Evolutionary conservation across 2,329 filamentous ascomycete species (phyloP).

Genomic region (Akanthomyces lecanii): DNA sequence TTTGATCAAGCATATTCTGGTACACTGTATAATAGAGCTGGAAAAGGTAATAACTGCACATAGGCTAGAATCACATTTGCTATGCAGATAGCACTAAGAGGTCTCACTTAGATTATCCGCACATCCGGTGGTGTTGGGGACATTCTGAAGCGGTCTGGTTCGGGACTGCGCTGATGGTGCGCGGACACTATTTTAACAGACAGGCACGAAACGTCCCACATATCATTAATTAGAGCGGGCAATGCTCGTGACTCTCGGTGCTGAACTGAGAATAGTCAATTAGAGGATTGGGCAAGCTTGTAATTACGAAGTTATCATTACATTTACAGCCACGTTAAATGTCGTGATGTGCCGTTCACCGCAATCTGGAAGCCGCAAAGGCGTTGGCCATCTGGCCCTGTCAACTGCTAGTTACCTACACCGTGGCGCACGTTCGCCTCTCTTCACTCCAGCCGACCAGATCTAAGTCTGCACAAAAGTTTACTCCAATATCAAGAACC

Average conservation of each 20-base stretch:
- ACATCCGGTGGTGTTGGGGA: background rate
- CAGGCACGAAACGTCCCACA: background rate
- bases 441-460: background rate
- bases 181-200: background rate
- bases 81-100: background rate
- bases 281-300: background rate
- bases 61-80: too few relatives aligned
- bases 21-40: background rate
- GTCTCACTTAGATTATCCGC: background rate
- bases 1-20: background rate
- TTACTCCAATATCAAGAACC: background rate
- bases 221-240: background rate
- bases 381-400: background rate
- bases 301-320: background rate
- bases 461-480: background rate
- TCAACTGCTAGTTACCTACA: background rate
- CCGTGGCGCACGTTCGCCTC: background rate
- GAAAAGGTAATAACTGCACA: background rate
- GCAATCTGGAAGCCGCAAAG: background rate
- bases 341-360: background rate
- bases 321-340: background rate
- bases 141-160: background rate
- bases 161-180: background rate
- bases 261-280: background rate
- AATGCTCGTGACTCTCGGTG: background rate